These are phyloP conservation scores for Suhomyces ambrosiae DNA, from an alignment of 1,139 yeast genomes.

Conservation along the genomic window DNA sequence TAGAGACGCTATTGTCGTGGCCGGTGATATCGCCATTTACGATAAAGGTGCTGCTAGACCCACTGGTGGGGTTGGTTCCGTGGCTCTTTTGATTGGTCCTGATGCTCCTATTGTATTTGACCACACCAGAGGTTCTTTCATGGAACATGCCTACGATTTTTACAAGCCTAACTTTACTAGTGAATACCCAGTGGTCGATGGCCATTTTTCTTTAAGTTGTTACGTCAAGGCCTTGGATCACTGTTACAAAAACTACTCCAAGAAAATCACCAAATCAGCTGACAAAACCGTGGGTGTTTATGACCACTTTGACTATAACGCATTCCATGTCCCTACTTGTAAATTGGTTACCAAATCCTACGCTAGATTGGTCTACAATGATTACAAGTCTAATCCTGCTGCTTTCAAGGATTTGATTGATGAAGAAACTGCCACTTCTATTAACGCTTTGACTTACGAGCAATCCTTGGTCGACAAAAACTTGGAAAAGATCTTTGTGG, in stretches of 20 bases:
- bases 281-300: constrained; percentile 61
- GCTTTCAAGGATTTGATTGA: constrained; percentile 53
- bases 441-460: constrained; percentile 70
- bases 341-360: constrained; percentile 91
- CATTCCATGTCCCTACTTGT: constrained; percentile 98
- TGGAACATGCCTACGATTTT: constrained; percentile 97
- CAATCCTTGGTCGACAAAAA: constrained; percentile 76
- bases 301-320: constrained; percentile 85
- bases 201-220: constrained; percentile 92
- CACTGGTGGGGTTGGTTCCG: constrained; percentile 99
- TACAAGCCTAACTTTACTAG: constrained; percentile 96
- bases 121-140: constrained; percentile 81
- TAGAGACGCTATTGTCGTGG: constrained; percentile 93
- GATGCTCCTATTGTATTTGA: constrained; percentile 97
- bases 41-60: constrained; percentile 98
- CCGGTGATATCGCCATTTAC: constrained; percentile 97
- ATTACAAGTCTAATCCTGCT: constrained; percentile 69
- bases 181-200: constrained; percentile 98
- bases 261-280: constrained; percentile 66
- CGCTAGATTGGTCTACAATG: constrained; percentile 90
- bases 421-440: constrained; percentile 56
- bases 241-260: constrained; percentile 80
- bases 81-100: constrained; percentile 94
- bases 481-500: constrained; percentile 83
- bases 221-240: constrained; percentile 91